Conservation (phyloP, 106 monocot species). For the Acanthochlamys bracteata region DNA sequence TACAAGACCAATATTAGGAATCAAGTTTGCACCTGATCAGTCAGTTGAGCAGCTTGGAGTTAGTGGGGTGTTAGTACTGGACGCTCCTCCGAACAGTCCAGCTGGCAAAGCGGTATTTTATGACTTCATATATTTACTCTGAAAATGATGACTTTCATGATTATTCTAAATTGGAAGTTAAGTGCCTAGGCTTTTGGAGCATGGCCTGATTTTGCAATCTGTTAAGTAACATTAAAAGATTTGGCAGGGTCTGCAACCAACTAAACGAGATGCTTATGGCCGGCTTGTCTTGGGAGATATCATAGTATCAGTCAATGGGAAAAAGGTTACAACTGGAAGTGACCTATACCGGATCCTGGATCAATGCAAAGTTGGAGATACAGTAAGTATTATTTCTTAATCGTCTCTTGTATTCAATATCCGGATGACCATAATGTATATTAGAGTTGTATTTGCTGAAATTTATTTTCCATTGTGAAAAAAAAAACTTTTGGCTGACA, state of each 20-base stretch:
- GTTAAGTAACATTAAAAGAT: neutral
- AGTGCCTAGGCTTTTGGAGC: neutral
- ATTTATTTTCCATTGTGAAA: too few relatives aligned
- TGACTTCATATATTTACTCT: neutral
- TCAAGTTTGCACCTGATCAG: constrained; percentile 98
- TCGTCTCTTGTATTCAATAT: neutral
- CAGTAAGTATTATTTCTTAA: constrained; percentile 31
- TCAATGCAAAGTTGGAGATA: constrained; percentile 95
- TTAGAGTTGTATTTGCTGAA: neutral
- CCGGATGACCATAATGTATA: too few relatives aligned
- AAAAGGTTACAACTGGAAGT: constrained; percentile 80
- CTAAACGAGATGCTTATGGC: constrained; percentile 85
- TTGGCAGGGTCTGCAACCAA: constrained; percentile 77
- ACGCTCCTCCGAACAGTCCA: constrained; percentile 92
- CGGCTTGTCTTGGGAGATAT: constrained; percentile 93
- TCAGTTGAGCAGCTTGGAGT: constrained; percentile 98
- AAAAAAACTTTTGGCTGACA: too few relatives aligned
- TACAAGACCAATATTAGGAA: constrained; percentile 92
- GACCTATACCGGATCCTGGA: constrained; percentile 92
- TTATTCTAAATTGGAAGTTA: neutral
- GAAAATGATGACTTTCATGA: too few relatives aligned
- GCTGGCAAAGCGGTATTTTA: constrained; percentile 92
- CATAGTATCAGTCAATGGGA: constrained; percentile 88
- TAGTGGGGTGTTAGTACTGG: constrained; percentile 88
- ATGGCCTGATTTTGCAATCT: neutral